These are phyloP conservation scores for Corynespora cassiicola DNA, from an alignment of 2,329 filamentous ascomycete genomes.

Conservation along the genomic window DNA sequence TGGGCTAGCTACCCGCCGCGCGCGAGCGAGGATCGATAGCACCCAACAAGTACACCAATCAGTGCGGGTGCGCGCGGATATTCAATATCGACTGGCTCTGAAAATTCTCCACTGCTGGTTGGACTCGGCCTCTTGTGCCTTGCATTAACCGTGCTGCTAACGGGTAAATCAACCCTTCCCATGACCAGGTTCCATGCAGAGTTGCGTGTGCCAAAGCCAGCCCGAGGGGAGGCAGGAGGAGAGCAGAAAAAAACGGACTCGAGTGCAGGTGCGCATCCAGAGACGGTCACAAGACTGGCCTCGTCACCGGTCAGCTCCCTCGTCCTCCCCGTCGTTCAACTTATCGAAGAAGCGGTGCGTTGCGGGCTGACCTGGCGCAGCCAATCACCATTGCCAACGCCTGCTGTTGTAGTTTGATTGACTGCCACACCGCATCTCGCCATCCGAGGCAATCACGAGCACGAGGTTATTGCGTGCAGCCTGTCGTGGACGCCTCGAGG, in stretches of 20 bases:
- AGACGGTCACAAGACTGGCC: slow-evolving; percentile 40
- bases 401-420: slow-evolving; percentile 40
- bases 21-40: slow-evolving; percentile 24
- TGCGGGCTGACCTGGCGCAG: slow-evolving; percentile 28
- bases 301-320: slow-evolving; percentile 31
- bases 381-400: slow-evolving; percentile 31
- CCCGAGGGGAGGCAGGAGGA: slow-evolving; percentile 13
- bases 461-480: slow-evolving; percentile 25
- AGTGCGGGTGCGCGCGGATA: slow-evolving; percentile 10
- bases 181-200: slow-evolving; percentile 3
- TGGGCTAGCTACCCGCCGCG: slow-evolving; percentile 17
- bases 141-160: slow-evolving; percentile 32
- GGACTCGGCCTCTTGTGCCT: slow-evolving; percentile 30
- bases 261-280: no score
- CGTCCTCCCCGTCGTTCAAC: slow-evolving; percentile 18
- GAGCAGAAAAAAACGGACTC: slow-evolving; percentile 32
- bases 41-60: slow-evolving; percentile 31
- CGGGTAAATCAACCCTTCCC: slow-evolving; percentile 36
- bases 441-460: slow-evolving; percentile 28
- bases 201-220: no score
- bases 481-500: slow-evolving; percentile 20
- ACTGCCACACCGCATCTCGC: slow-evolving; percentile 41
- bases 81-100: slow-evolving; percentile 9
- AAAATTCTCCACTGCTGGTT: slow-evolving; percentile 2
- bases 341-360: slow-evolving; percentile 19